Evolutionary conservation across 2,329 filamentous ascomycete genomes (phyloP).

Genomic region (Ophiostoma populinum): DNA sequence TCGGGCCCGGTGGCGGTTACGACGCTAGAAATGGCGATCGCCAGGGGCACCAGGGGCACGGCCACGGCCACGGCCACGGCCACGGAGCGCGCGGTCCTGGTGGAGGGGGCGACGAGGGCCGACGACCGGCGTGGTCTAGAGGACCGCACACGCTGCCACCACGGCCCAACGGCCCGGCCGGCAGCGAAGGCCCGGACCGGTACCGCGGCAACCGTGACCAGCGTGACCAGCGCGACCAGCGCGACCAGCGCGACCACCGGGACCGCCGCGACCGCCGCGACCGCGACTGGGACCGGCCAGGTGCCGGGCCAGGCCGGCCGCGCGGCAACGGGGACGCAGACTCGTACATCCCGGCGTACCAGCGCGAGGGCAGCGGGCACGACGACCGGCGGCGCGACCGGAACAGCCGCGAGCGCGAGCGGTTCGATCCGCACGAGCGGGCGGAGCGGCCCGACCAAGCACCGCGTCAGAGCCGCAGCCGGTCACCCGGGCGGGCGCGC

Average conservation of each 20-base stretch:
- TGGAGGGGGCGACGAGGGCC: constrained; percentile 21
- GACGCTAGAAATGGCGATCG: constrained; percentile 30
- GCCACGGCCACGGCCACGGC: not conserved
- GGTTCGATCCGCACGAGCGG: constrained; percentile 10
- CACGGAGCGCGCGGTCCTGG: constrained; percentile 15
- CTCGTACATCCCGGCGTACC: constrained; percentile 33
- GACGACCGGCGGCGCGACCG: constrained; percentile 24
- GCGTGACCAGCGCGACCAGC: constrained; percentile 13
- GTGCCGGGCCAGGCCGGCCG: too few relatives aligned
- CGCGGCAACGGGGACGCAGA: constrained; percentile 21
- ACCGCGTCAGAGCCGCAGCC: constrained; percentile 26
- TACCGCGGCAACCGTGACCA: constrained; percentile 8
- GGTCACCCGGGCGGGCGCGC: constrained; percentile 23
- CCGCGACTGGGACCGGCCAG: constrained; percentile 9
- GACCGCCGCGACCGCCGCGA: constrained; percentile 3
- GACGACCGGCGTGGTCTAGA: constrained; percentile 36
- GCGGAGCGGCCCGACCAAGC: constrained; percentile 18
- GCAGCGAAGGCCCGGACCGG: constrained; percentile 16
- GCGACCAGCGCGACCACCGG: constrained; percentile 10
- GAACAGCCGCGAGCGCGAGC: constrained; percentile 22
- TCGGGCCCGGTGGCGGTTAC: constrained; percentile 27
- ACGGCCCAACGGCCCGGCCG: constrained; percentile 24
- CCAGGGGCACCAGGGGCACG: constrained; percentile 21
- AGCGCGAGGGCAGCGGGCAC: constrained; percentile 19
- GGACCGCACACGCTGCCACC: constrained; percentile 29